Percentiles rank a stretch among this genome's conserved stretches.
Evolutionary conservation across 2,329 filamentous ascomycete species (phyloP).

Genomic region (Penicillium italicum): DNA sequence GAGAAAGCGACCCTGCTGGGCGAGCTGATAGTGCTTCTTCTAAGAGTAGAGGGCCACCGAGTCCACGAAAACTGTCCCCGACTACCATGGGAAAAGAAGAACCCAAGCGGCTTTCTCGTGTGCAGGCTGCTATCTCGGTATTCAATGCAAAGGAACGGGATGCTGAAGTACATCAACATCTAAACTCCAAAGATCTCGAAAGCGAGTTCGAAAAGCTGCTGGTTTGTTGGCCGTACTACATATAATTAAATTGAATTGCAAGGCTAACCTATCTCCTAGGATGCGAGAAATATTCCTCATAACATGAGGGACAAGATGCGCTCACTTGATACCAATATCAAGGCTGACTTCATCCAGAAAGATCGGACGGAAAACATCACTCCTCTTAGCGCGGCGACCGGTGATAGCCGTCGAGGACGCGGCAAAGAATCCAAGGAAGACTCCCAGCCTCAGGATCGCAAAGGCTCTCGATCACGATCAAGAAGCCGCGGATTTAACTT

Average conservation of each 20-base stretch:
- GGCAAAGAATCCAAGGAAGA: constrained; percentile 43
- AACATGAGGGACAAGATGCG: constrained; percentile 95
- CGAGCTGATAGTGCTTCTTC: constrained; percentile 17
- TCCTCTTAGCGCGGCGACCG: constrained; percentile 44
- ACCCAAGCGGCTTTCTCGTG: constrained; percentile 52
- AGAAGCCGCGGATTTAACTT: constrained; percentile 77
- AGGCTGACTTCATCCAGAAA: constrained; percentile 91
- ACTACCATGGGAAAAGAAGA: constrained; percentile 30
- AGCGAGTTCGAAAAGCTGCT: constrained; percentile 60
- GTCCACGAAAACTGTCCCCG: constrained; percentile 27
- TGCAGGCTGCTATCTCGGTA: constrained; percentile 62
- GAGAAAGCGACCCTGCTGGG: constrained; percentile 17
- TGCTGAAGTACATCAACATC: constrained; percentile 42
- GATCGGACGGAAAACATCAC: constrained; percentile 68
- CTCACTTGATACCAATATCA: constrained; percentile 80
- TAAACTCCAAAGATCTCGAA: constrained; percentile 57
- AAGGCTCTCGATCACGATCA: constrained; percentile 48
- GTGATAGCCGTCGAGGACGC: constrained; percentile 38
- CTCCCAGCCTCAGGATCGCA: constrained; percentile 43
- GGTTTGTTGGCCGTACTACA: constrained; percentile 42
- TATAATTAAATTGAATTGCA: not conserved
- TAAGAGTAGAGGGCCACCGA: constrained; percentile 16
- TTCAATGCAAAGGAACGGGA: constrained; percentile 56
- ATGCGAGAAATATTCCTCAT: constrained; percentile 88
- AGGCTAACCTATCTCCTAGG: constrained; percentile 49